Evolutionary conservation across 1,139 yeast species (phyloP).

Genomic region (Entelexis sorbosivorans): DNA sequence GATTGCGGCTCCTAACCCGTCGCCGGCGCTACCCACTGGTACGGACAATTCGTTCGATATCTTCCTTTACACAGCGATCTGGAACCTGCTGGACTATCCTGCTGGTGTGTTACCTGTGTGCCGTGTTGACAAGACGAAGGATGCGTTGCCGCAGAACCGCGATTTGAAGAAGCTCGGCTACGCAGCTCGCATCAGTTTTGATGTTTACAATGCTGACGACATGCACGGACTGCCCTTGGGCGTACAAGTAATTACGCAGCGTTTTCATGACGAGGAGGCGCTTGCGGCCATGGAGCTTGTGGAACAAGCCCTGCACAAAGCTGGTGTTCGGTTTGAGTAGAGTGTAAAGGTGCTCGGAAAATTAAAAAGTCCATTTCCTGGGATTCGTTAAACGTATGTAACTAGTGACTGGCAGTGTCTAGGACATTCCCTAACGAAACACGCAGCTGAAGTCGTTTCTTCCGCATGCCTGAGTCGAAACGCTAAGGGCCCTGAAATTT

Average conservation of each 20-base stretch:
- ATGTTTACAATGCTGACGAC: constrained; percentile 43
- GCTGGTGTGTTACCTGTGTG: constrained; percentile 51
- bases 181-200: constrained; percentile 29
- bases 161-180: constrained; percentile 32
- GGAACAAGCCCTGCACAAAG: constrained; percentile 29
- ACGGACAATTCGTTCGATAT: constrained; percentile 1
- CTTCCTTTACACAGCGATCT: constrained; percentile 41
- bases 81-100: constrained; percentile 48
- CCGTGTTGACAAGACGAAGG: constrained; percentile 35
- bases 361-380: too few species aligned
- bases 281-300: constrained; percentile 35
- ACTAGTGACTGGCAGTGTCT: too few species aligned
- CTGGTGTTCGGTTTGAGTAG: constrained; percentile 18
- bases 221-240: constrained; percentile 56
- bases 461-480: too few species aligned
- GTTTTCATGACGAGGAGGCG: constrained; percentile 50
- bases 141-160: constrained; percentile 30
- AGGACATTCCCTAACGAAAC: too few species aligned
- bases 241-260: constrained; percentile 48
- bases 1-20: constrained; percentile 34
- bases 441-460: too few species aligned
- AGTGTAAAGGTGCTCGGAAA: too few species aligned
- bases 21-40: constrained; percentile 25
- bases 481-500: too few species aligned
- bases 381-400: too few species aligned